phyloP scores from a whole-genome alignment of 495 filamentous ascomycete species.

The Neurospora pannonica region DNA sequence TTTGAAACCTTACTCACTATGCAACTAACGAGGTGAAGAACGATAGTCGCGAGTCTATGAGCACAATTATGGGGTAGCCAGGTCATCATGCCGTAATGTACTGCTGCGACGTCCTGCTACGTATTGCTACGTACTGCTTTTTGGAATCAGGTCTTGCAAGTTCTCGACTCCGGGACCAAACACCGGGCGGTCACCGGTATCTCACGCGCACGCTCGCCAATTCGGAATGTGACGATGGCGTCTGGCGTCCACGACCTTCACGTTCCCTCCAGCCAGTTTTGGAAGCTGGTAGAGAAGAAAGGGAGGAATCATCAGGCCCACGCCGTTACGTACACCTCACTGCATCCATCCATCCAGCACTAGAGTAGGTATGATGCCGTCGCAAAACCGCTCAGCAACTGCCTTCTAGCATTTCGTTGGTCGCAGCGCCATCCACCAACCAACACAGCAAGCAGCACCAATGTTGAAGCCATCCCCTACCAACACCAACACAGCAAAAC shows the following conservation, averaged over 20 bases:
- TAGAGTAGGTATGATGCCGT: background rate
- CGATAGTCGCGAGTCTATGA: background rate
- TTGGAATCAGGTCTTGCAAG: background rate
- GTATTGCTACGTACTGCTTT: background rate
- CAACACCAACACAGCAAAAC: background rate
- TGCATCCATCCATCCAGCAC: background rate
- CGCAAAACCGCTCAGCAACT: background rate
- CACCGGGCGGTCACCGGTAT: background rate
- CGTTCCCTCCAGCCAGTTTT: background rate
- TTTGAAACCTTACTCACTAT: background rate
- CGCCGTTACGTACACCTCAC: background rate
- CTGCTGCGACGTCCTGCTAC: background rate
- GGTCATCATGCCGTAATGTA: background rate
- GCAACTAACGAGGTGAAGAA: background rate
- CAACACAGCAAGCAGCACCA: background rate
- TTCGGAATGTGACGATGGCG: background rate
- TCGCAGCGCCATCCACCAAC: background rate
- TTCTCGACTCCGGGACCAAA: background rate
- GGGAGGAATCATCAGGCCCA: background rate
- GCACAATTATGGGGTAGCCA: background rate
- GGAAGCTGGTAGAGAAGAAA: background rate
- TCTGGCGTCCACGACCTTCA: background rate
- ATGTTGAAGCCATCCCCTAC: background rate
- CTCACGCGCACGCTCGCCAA: background rate
- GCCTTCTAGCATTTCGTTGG: background rate